phyloP scores from a whole-genome alignment of 176 grass and related monocot genomes.

The Eremochloa ophiuroides region DNA sequence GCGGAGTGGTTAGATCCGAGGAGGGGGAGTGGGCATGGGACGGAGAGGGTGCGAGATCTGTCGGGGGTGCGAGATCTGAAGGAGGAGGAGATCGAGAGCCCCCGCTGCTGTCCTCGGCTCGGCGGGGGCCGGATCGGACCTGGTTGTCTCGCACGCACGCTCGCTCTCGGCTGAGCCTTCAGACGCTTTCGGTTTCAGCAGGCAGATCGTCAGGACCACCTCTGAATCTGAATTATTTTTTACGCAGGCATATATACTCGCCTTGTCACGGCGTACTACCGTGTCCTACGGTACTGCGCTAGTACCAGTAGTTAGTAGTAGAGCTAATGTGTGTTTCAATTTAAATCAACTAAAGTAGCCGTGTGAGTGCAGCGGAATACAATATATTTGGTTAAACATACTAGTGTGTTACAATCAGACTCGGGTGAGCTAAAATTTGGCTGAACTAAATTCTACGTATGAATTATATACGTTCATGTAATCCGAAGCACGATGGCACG shows the following conservation, averaged over 20 bases:
- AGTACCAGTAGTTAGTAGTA: no score
- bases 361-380: no score
- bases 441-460: no score
- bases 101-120: slow-evolving; percentile 29
- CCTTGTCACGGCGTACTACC: background rate
- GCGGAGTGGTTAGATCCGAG: slow-evolving; percentile 54
- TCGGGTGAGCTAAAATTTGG: no score
- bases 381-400: no score
- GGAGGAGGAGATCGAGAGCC: slow-evolving; percentile 1
- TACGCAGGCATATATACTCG: slow-evolving; percentile 11
- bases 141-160: slow-evolving; percentile 24
- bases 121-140: slow-evolving; percentile 22
- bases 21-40: slow-evolving; percentile 27
- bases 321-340: no score
- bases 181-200: slow-evolving; percentile 1
- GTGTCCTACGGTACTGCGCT: background rate
- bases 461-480: no score
- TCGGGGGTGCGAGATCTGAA: slow-evolving; percentile 11
- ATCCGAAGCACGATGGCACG: no score
- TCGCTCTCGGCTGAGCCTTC: background rate
- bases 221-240: slow-evolving; percentile 6
- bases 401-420: no score
- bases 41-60: slow-evolving; percentile 42
- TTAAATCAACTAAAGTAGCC: no score
- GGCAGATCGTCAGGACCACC: slow-evolving; percentile 27